Evolutionary conservation across 805 yeast species (phyloP).

Genomic region (Hanseniaspora lachancei): DNA sequence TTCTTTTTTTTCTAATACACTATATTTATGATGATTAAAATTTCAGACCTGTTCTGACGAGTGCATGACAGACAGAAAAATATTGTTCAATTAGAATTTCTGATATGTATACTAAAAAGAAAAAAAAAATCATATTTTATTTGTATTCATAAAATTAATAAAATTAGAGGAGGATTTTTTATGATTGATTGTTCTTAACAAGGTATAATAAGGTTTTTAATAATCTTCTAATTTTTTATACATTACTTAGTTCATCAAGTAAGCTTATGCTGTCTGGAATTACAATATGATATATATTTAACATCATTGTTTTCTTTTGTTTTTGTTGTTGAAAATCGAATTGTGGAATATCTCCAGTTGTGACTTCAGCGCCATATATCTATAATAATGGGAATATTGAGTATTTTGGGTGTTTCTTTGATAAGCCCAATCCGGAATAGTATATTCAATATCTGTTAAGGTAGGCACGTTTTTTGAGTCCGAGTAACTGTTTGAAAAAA

Average conservation of each 20-base stretch:
- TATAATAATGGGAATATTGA: neutral
- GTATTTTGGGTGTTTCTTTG: neutral
- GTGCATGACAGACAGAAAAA: constrained; percentile 14
- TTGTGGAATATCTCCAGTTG: neutral
- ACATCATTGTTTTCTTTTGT: neutral
- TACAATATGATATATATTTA: neutral
- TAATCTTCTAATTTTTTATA: neutral
- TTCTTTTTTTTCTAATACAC: neutral
- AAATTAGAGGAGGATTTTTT: neutral
- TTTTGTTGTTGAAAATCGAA: neutral
- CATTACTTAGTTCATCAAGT: too few relatives aligned
- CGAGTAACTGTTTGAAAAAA: neutral
- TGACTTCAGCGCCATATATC: neutral
- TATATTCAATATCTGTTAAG: neutral
- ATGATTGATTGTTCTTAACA: neutral
- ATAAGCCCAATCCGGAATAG: neutral
- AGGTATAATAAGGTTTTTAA: neutral
- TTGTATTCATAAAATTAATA: neutral
- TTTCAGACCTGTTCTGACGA: constrained; percentile 15
- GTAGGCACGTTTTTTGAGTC: neutral
- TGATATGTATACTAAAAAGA: neutral
- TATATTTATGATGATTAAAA: constrained; percentile 9
- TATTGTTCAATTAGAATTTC: constrained; percentile 12
- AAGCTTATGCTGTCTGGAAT: neutral
- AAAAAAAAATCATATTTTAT: neutral